Conservation (phyloP, 805 yeast species). For the Ogataea nakhonphanomensis region DNA sequence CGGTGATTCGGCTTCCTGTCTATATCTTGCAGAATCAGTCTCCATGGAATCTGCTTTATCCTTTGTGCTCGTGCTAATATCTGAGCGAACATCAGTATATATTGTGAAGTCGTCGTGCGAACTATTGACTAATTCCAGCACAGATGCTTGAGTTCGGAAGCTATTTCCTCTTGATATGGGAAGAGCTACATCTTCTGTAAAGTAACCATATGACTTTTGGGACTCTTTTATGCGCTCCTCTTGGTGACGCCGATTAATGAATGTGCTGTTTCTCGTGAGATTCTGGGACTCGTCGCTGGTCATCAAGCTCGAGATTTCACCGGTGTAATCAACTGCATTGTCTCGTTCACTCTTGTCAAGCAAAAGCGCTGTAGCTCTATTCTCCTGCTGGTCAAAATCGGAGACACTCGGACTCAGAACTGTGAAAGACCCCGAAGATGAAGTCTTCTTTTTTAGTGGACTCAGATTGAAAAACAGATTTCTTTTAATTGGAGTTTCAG, state of each 20-base stretch:
- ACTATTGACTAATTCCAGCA: slow-evolving; percentile 1
- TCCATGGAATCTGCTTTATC: no score
- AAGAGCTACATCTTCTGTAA: slow-evolving; percentile 16
- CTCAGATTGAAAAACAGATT: slow-evolving; percentile 9
- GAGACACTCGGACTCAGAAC: slow-evolving; percentile 1
- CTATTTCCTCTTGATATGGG: slow-evolving; percentile 16
- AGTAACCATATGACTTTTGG: slow-evolving; percentile 18
- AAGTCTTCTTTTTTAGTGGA: slow-evolving; percentile 7
- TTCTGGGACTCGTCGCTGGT: slow-evolving; percentile 10
- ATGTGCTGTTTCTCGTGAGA: neutral
- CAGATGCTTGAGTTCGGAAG: slow-evolving; percentile 12
- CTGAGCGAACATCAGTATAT: slow-evolving; percentile 9
- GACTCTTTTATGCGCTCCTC: slow-evolving; percentile 17
- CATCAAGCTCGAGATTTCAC: slow-evolving; percentile 12
- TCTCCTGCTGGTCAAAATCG: neutral
- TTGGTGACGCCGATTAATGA: slow-evolving; percentile 3
- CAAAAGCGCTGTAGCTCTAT: neutral
- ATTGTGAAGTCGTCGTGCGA: slow-evolving; percentile 13
- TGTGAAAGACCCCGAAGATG: neutral
- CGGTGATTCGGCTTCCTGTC: no score
- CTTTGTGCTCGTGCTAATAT: no score
- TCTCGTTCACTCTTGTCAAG: neutral
- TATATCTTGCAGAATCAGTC: neutral
- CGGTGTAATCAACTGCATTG: slow-evolving; percentile 10
- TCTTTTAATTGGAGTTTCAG: slow-evolving; percentile 13